These are phyloP conservation scores for Thalassia testudinum DNA, from an alignment of 116 monocot genomes.

Conservation along the genomic window DNA sequence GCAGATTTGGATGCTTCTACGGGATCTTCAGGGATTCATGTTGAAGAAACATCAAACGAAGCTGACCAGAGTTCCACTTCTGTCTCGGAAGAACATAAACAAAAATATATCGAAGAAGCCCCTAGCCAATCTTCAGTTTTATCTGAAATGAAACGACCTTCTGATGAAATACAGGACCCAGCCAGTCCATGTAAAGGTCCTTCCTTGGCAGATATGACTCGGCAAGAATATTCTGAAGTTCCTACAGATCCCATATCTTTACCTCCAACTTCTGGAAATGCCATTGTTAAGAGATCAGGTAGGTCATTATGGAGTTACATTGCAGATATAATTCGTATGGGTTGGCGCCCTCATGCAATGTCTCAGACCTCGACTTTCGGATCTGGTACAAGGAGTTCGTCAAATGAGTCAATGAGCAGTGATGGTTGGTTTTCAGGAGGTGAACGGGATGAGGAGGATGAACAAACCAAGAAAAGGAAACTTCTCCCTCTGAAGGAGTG, in stretches of 20 bases:
- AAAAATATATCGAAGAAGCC: constrained; percentile 10
- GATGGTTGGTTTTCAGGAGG: constrained; percentile 77
- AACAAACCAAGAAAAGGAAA: constrained; percentile 7
- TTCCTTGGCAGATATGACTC: constrained; percentile 13
- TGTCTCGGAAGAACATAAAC: constrained; percentile 4
- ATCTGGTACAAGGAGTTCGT: constrained; percentile 40
- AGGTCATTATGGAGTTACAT: constrained; percentile 67
- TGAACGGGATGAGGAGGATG: constrained; percentile 40
- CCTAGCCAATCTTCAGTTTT: constrained; percentile 20
- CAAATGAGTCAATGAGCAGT: constrained; percentile 47
- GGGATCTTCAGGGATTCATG: constrained; percentile 3
- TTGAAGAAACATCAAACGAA: constrained; percentile 8
- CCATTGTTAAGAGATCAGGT: constrained; percentile 30
- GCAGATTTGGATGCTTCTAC: constrained; percentile 8
- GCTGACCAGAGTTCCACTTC: constrained; percentile 1
- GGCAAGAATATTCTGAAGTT: constrained; percentile 13
- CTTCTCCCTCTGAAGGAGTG: constrained; percentile 7
- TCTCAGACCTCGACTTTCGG: constrained; percentile 22
- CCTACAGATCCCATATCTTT: constrained; percentile 4
- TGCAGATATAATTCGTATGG: constrained; percentile 55
- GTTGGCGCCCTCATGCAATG: constrained; percentile 24
- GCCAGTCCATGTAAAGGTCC: constrained; percentile 17
- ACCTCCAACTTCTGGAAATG: constrained; percentile 17
- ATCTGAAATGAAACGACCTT: constrained; percentile 31
- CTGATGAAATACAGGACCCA: constrained; percentile 59